phyloP scores from a whole-genome alignment of 306 rosid species.

The Argentina anserina region DNA sequence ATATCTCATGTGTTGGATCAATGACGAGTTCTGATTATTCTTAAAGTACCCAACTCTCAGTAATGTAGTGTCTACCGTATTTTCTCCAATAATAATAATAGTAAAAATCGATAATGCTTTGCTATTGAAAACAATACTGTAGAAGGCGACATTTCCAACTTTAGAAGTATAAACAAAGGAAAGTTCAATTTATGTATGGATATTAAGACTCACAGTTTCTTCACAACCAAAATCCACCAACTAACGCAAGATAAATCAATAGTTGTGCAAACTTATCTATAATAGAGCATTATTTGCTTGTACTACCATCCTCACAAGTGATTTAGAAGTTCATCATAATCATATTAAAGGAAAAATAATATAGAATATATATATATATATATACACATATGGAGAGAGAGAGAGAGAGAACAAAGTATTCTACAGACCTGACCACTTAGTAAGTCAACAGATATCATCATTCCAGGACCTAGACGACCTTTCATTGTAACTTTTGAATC shows the following conservation, averaged over 20 bases:
- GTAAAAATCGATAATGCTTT: neutral
- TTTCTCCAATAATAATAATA: neutral
- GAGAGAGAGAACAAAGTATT: neutral
- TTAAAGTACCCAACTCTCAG: neutral
- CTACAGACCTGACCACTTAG: constrained; percentile 73
- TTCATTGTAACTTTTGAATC: constrained; percentile 91
- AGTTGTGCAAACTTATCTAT: neutral
- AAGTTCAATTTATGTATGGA: too few relatives aligned
- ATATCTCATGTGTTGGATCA: too few relatives aligned
- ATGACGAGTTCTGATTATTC: neutral
- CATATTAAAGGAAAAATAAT: neutral
- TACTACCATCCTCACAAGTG: neutral
- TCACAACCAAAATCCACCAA: neutral
- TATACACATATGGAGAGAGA: neutral
- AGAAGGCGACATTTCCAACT: neutral
- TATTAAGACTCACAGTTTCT: neutral
- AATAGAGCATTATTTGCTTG: neutral
- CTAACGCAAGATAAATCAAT: neutral
- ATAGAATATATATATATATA: neutral
- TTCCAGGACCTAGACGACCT: constrained; percentile 99
- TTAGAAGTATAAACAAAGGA: too few relatives aligned
- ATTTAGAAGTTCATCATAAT: neutral
- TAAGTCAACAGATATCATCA: constrained; percentile 97
- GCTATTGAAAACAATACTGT: neutral
- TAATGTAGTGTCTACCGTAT: too few relatives aligned